These are phyloP conservation scores for Candida sanyiensis DNA, from an alignment of 805 yeast genomes.

Conservation along the genomic window DNA sequence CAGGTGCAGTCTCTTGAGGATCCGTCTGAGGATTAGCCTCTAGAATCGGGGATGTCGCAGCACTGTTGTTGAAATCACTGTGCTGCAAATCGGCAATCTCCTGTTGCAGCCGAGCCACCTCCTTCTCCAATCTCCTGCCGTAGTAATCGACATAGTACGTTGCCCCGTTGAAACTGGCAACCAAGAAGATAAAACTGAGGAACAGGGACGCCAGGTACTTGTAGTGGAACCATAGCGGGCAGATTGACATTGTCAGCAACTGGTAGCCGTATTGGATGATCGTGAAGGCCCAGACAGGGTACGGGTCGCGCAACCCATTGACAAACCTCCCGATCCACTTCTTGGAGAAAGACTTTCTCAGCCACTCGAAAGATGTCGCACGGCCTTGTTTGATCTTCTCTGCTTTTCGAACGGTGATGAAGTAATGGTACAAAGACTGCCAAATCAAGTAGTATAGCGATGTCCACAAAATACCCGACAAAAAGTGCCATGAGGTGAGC, in stretches of 20 bases:
- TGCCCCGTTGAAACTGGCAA: conserved; percentile 90
- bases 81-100: conserved; percentile 65
- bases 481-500: conserved; percentile 64
- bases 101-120: conserved; percentile 60
- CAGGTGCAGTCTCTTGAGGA: not conserved
- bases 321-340: conserved; percentile 69
- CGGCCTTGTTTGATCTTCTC: conserved; percentile 81
- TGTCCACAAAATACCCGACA: conserved; percentile 69
- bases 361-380: conserved; percentile 80
- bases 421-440: conserved; percentile 89
- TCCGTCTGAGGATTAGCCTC: conserved; percentile 4
- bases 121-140: conserved; percentile 85
- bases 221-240: conserved; percentile 82
- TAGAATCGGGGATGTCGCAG: conserved; percentile 2
- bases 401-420: conserved; percentile 75
- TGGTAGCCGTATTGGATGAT: conserved; percentile 85
- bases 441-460: conserved; percentile 78
- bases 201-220: conserved; percentile 63
- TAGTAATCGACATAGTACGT: conserved; percentile 89
- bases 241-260: conserved; percentile 75
- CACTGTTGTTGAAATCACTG: conserved; percentile 6
- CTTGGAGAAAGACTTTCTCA: conserved; percentile 65
- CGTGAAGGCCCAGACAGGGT: conserved; percentile 85
- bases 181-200: conserved; percentile 63
- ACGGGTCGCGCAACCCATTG: conserved; percentile 73